phyloP scores from a whole-genome alignment of 1,284 basidiomycete genomes.

The Fomitopsis palustris region DNA sequence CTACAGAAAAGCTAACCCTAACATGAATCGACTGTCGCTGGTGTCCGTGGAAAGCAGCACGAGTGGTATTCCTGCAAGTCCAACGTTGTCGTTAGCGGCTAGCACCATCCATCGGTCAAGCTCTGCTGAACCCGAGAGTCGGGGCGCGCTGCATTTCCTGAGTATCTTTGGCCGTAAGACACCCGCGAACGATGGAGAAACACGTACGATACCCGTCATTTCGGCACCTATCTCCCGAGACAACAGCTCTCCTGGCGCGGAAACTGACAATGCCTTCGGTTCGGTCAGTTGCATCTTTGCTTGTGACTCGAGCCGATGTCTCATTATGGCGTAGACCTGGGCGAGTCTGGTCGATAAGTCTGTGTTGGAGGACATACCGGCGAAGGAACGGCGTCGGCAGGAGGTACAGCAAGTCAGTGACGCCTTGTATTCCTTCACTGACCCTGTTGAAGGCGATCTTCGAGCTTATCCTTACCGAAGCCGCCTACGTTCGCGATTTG shows the following conservation, averaged over 20 bases:
- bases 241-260: constrained; percentile 14
- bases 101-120: constrained; percentile 5
- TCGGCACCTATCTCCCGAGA: constrained; percentile 52
- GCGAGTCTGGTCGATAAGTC: constrained; percentile 83
- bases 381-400: constrained; percentile 80
- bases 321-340: constrained; percentile 64
- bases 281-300: constrained; percentile 43
- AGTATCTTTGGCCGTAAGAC: constrained; percentile 59
- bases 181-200: constrained; percentile 36
- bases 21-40: constrained; percentile 53
- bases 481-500: constrained; percentile 83
- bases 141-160: constrained; percentile 41
- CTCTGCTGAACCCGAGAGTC: constrained; percentile 32
- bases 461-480: constrained; percentile 88
- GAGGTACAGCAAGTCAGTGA: constrained; percentile 48
- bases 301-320: background rate
- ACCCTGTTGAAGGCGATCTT: constrained; percentile 64
- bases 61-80: constrained; percentile 20
- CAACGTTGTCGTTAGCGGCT: constrained; percentile 23
- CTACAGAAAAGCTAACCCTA: constrained; percentile 55
- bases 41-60: constrained; percentile 46
- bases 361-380: constrained; percentile 74
- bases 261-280: constrained; percentile 48
- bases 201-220: constrained; percentile 40
- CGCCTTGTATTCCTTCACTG: background rate